These are phyloP conservation scores for Boletales sp. DNA, from an alignment of 768 basidiomycete genomes.

Conservation along the genomic window DNA sequence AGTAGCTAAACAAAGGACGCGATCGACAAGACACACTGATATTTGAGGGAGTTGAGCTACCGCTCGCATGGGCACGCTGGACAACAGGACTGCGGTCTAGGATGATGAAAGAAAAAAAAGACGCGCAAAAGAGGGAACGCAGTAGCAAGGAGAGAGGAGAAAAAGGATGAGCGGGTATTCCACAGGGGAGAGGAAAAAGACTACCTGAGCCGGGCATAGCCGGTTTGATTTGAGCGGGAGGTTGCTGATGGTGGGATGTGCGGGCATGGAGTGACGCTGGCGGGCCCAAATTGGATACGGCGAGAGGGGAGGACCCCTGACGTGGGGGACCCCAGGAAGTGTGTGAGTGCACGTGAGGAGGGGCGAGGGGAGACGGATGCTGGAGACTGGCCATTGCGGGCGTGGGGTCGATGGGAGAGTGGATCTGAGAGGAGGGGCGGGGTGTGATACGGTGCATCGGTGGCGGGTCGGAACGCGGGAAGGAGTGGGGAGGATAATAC, in stretches of 20 bases:
- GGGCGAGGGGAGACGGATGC: constrained; percentile 28
- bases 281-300: constrained; percentile 23
- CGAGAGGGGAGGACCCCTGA: constrained; percentile 31
- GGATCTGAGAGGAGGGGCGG: constrained; percentile 31
- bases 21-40: constrained; percentile 18
- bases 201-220: constrained; percentile 32
- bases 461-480: constrained; percentile 15
- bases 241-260: constrained; percentile 26
- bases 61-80: constrained; percentile 24
- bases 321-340: constrained; percentile 32
- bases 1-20: background rate
- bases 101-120: background rate
- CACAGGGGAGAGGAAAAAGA: background rate
- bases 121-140: constrained; percentile 7
- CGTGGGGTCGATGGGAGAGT: constrained; percentile 23
- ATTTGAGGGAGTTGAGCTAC: constrained; percentile 23
- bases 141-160: background rate
- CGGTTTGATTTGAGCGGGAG: constrained; percentile 28
- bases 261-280: constrained; percentile 24
- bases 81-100: constrained; percentile 29
- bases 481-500: constrained; percentile 17
- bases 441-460: constrained; percentile 29
- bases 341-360: constrained; percentile 30
- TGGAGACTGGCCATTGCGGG: constrained; percentile 33
- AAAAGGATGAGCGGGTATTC: constrained; percentile 6